Evolutionary conservation across 371 early-diverging fungal genomes (phyloP).

Genomic region (Lichtheimia ornata): DNA sequence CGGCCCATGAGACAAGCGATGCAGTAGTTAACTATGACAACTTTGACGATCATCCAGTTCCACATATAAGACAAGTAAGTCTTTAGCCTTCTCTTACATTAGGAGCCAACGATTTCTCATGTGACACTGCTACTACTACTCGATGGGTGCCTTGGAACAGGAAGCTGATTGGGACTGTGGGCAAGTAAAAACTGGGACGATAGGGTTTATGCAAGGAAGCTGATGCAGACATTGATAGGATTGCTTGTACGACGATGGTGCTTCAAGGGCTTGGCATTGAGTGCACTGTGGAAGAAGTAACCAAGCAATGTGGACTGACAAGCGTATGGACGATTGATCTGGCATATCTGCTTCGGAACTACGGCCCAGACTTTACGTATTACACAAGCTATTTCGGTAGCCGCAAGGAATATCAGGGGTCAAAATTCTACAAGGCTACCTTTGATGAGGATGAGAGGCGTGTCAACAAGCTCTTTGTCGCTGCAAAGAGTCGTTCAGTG

Average conservation of each 20-base stretch:
- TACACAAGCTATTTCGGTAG: constrained; percentile 85
- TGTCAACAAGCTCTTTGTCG: constrained; percentile 76
- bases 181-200: neutral
- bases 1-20: neutral
- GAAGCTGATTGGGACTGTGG: constrained; percentile 11
- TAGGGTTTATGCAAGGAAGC: neutral
- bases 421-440: constrained; percentile 73
- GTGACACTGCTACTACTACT: neutral
- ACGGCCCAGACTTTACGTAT: constrained; percentile 80
- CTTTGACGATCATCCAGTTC: constrained; percentile 30
- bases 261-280: constrained; percentile 59
- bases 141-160: neutral
- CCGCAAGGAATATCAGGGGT: constrained; percentile 68
- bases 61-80: constrained; percentile 33
- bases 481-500: constrained; percentile 69
- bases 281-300: constrained; percentile 42
- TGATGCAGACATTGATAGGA: constrained; percentile 46
- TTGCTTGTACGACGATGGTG: constrained; percentile 84
- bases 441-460: constrained; percentile 72
- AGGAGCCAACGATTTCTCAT: neutral
- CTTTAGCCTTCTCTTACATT: neutral
- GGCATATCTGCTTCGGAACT: constrained; percentile 71
- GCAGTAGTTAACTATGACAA: constrained; percentile 30
- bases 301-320: constrained; percentile 50
- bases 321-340: constrained; percentile 92